Conservation (phyloP, 2,329 filamentous ascomycete genomes). For the Clonostachys chloroleuca region DNA sequence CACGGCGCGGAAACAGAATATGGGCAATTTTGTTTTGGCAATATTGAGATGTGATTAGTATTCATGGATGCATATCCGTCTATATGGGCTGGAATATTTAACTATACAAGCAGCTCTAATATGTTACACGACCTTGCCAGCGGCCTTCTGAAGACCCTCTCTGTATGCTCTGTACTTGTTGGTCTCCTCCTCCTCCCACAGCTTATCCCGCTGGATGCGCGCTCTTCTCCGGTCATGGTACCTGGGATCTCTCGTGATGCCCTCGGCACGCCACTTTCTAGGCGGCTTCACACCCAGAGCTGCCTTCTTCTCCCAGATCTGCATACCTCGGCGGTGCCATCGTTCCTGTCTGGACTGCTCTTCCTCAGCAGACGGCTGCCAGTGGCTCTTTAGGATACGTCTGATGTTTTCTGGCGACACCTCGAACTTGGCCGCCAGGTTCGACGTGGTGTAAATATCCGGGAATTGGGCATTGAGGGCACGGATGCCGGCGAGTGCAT, state of each 20-base stretch:
- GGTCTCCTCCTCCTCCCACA: slow-evolving; percentile 20
- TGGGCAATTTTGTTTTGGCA: too few species aligned
- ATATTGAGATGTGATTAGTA: too few species aligned
- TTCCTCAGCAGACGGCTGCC: slow-evolving; percentile 58
- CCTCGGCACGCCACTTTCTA: slow-evolving; percentile 52
- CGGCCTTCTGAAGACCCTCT: slow-evolving; percentile 9
- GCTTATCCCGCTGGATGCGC: slow-evolving; percentile 14
- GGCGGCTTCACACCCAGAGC: slow-evolving; percentile 60
- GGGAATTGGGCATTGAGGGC: slow-evolving; percentile 76
- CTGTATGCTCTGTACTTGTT: slow-evolving; percentile 12
- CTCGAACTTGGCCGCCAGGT: slow-evolving; percentile 74
- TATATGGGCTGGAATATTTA: too few species aligned
- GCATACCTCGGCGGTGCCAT: slow-evolving; percentile 58
- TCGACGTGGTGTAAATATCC: slow-evolving; percentile 67
- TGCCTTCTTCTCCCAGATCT: slow-evolving; percentile 55
- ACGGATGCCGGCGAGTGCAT: slow-evolving; percentile 86
- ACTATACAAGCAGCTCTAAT: neutral
- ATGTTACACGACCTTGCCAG: neutral
- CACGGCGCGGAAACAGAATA: neutral
- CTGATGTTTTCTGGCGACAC: slow-evolving; percentile 85
- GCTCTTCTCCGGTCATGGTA: slow-evolving; percentile 29
- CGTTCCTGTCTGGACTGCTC: slow-evolving; percentile 52
- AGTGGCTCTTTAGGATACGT: slow-evolving; percentile 78
- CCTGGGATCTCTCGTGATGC: slow-evolving; percentile 37
- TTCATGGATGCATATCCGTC: too few species aligned